Evolutionary conservation across 495 filamentous ascomycete genomes (phyloP), one percentile per base, ranked within the genome.

Genomic region (Penicillium silybi): DNA sequence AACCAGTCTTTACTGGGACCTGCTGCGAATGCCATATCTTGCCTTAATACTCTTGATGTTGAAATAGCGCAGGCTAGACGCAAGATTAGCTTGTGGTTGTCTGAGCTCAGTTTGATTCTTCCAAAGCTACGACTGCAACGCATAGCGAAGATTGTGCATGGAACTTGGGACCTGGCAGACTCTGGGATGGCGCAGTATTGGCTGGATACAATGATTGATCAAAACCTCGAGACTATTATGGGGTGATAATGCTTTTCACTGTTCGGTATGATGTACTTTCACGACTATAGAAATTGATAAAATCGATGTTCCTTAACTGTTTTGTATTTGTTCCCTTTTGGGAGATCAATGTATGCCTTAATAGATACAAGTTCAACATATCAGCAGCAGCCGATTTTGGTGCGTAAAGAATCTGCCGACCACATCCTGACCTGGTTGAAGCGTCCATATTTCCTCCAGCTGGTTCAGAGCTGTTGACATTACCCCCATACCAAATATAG

Each of bases 31-130:
- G 45, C 58, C 1, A 61, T 64, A 11, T 49, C 58, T 44, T 53
- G 48, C 46, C 44, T 64, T 18, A 64, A 48, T 35, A 55, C 58
- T 29, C 32, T 64, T 22, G 61, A 64, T 40, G 52, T 64, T 29
- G 61, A 64, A n/a, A 58, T 64, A 47, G 61, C 61, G 19, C 61
- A 61, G 46, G 61, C 58, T 35, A 54, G 61, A 34, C 54, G 61
- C 20, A 61, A 57, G 43, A 58, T 61, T 7, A 64, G 53, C 22
- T 58, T 54, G 25, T 54, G 58, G 39, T 46, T 64, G 11, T 58
- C 54, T 10, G 61, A 64, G 44, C 58, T 64, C 23, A 50, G 44
- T 1, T 52, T 64, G 40, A 61, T 61, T 38, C 39, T 64, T n/a
- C 61, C 61, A 16, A 64, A 61, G 46, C 37, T 61, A 25, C 61